Base-by-base conservation (phyloP, 2,329 filamentous ascomycete species). In the Rutstroemia sp. region DNA sequence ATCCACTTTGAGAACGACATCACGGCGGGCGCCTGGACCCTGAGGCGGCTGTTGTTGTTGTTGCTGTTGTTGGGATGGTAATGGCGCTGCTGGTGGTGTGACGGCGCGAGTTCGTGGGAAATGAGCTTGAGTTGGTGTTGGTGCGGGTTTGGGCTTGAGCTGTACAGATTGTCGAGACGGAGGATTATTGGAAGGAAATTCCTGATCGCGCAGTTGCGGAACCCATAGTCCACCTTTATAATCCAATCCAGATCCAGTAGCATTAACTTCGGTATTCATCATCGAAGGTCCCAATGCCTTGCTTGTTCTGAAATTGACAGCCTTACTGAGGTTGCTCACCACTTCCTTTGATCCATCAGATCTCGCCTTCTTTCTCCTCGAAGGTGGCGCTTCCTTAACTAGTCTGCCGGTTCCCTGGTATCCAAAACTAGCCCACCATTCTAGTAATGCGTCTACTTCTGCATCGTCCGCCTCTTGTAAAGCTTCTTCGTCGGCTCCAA, bases 341-440 rank as follows among this genome's bases (percentile, higher is more conserved):
- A 23, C 17, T 5, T 34, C 30, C 25, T 48, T 34, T 16, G 21
- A 25, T 17, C 19, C 14, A 10, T 25, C 36, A 10, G 44, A 19
- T 19, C 39, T 55, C 17, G 45, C 46, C 25, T 54, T 48, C 25
- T 56, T 51, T 36, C 51, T 40, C 34, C 46, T 25, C 4, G 53
- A 51, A 38, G 27, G 49, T 19, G 34, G 47, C 5, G 42, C 39
- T 45, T 59, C 56, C 14, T 17, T 51, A 10, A 62, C 53, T 21
- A 65, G 46, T 25, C 54, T 48, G 17, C 63, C 64, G 7, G 56
- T 54, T 1, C 59, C 60, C 8, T 53, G 34, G 48, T 63, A 61
- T 12, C 61, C 64, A 16, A 64, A 63, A 1, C 51, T 56, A 1
- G 52, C 40, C 59, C 62, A 68, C 65, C 65, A 68, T 2, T 48